phyloP scores from a whole-genome alignment of 345 rosid genomes.

The Pelargonium nanum region DNA sequence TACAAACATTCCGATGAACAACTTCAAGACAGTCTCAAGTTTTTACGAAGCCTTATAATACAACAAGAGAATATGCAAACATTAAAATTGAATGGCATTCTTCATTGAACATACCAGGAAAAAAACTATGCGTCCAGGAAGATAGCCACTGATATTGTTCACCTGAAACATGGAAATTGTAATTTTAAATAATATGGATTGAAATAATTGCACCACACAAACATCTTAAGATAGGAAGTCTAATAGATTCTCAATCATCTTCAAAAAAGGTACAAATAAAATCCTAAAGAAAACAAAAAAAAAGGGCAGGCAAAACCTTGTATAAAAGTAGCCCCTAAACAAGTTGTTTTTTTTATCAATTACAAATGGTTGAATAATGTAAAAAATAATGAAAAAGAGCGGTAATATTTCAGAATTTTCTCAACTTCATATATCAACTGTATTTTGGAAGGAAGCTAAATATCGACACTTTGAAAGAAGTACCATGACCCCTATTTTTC shows the following conservation, averaged over 20 bases:
- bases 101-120: constrained; percentile 63
- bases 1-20: not conserved
- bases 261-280: not conserved
- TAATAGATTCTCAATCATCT: not conserved
- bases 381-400: no score
- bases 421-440: no score
- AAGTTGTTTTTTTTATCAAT: no score
- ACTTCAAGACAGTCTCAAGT: no score
- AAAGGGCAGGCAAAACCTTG: no score
- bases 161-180: constrained; percentile 42
- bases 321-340: no score
- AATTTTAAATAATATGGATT: not conserved
- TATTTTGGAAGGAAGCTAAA: no score
- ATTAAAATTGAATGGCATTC: no score
- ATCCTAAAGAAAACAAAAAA: no score
- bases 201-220: constrained; percentile 2
- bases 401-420: no score
- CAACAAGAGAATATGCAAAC: not conserved
- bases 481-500: no score
- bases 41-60: not conserved
- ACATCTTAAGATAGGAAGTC: not conserved
- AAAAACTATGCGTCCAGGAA: constrained; percentile 96
- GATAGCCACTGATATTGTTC: constrained; percentile 96
- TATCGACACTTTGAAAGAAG: not conserved
- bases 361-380: no score